Conservation (phyloP, 306 rosid genomes). For the Sechiopsis laciniata region DNA sequence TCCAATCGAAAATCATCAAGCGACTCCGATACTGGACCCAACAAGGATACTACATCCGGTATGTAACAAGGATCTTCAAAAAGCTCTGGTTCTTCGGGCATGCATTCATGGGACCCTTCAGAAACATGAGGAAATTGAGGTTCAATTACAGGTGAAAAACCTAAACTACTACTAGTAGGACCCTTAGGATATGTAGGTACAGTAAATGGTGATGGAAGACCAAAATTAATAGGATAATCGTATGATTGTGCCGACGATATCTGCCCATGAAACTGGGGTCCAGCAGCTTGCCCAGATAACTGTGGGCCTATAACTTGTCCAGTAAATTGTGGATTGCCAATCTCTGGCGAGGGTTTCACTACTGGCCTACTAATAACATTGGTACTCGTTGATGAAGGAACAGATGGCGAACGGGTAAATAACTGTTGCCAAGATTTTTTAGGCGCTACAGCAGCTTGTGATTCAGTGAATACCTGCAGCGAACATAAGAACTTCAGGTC, state of each 20-base stretch:
- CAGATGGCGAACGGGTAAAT: conserved; percentile 70
- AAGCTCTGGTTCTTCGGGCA: conserved; percentile 74
- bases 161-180: conserved; percentile 56
- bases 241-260: conserved; percentile 51
- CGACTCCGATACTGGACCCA: conserved; percentile 97
- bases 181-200: conserved; percentile 47
- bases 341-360: conserved; percentile 57
- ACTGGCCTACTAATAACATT: conserved; percentile 85
- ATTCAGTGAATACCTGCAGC: conserved; percentile 68
- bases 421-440: conserved; percentile 95
- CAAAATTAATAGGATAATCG: conserved; percentile 80
- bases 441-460: conserved; percentile 58
- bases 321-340: conserved; percentile 45
- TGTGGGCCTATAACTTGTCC: conserved; percentile 31
- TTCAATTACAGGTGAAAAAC: conserved; percentile 79
- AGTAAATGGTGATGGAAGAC: conserved; percentile 81
- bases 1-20: conserved; percentile 86
- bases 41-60: conserved; percentile 76
- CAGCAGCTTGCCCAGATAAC: conserved; percentile 14
- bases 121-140: conserved; percentile 57
- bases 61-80: conserved; percentile 94
- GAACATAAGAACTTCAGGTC: conserved; percentile 26
- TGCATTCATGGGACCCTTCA: conserved; percentile 46
- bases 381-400: conserved; percentile 49
- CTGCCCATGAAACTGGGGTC: conserved; percentile 45